A percentile compares a stretch with the other conserved stretches of the same genome.
These are phyloP conservation scores for Lithocarpus polystachyus DNA, from an alignment of 306 rosid species.

Conservation along the genomic window DNA sequence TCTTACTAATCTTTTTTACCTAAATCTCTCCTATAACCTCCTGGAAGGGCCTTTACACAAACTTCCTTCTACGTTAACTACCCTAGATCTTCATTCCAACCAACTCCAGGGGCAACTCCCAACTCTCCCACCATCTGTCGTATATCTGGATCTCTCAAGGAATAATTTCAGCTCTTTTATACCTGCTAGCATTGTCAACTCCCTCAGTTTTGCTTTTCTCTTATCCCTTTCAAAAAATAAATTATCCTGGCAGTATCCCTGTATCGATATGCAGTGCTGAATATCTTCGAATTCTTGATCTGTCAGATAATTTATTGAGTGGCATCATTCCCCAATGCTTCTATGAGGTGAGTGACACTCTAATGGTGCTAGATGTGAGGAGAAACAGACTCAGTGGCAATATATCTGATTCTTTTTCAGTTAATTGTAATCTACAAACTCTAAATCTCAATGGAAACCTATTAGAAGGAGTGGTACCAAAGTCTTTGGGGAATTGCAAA, in stretches of 20 bases:
- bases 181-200: background rate
- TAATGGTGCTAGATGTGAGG: background rate
- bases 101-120: conserved; percentile 33
- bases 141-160: conserved; percentile 30
- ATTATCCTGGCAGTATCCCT: conserved; percentile 8
- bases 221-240: conserved; percentile 9
- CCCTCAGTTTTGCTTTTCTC: accelerated
- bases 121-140: accelerated
- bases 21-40: background rate
- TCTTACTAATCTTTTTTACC: accelerated
- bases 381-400: background rate
- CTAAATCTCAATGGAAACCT: no score
- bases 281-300: background rate
- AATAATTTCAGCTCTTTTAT: conserved; percentile 33
- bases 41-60: background rate
- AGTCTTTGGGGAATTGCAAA: accelerated
- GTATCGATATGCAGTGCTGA: background rate
- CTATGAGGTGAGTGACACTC: background rate
- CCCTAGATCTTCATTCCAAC: conserved; percentile 43
- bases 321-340: conserved; percentile 40
- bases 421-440: no score
- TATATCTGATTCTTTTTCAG: conserved; percentile 19
- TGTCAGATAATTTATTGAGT: background rate
- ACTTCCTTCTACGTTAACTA: accelerated
- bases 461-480: no score